Conservation (phyloP, 345 rosid genomes). For the Acer negundo region DNA sequence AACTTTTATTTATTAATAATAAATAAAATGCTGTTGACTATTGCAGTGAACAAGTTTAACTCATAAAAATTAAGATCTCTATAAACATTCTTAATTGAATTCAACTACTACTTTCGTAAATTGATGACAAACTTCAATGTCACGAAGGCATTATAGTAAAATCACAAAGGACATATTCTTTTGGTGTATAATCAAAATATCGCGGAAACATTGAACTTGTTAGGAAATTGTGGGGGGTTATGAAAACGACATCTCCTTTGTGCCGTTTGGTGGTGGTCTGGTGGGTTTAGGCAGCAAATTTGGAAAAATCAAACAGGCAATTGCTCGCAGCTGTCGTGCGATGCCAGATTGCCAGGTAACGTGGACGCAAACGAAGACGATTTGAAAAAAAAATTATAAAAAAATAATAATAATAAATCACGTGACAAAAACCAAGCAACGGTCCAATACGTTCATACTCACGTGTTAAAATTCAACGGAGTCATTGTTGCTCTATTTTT, state of each 20-base stretch:
- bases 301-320: not conserved
- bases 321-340: not conserved
- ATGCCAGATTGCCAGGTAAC: not conserved
- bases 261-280: not conserved
- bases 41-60: no score
- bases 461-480: not conserved
- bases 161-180: not conserved
- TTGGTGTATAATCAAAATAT: not conserved
- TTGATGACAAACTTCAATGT: no score
- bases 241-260: not conserved
- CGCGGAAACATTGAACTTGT: not conserved
- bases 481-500: not conserved
- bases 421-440: not conserved
- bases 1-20: no score
- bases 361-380: conserved; percentile 1
- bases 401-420: no score
- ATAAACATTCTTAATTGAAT: no score
- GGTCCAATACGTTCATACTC: not conserved
- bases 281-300: not conserved
- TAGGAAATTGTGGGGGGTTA: not conserved
- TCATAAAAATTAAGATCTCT: no score
- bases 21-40: no score
- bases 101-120: no score
- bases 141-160: not conserved
- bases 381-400: no score